These are phyloP conservation scores for Lichtheimia ornata DNA, from an alignment of 371 early-diverging fungal species.

Conservation along the genomic window DNA sequence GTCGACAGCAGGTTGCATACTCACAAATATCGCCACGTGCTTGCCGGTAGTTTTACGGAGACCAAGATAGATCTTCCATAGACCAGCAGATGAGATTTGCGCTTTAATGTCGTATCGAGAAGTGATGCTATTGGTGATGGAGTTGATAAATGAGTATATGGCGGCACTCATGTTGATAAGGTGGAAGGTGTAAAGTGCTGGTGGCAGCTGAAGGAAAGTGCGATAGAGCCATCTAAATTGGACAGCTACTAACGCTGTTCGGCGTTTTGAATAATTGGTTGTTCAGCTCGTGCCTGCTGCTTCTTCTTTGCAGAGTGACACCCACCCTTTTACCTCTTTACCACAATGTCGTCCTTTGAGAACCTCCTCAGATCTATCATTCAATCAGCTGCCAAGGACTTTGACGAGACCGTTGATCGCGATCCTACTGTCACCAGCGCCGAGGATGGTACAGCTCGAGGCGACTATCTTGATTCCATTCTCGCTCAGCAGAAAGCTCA, in stretches of 20 bases:
- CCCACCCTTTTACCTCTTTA: too few relatives aligned
- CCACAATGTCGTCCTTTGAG: constrained; percentile 19
- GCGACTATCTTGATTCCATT: constrained; percentile 24
- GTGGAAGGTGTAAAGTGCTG: too few relatives aligned
- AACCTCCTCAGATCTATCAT: constrained; percentile 24
- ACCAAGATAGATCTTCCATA: constrained; percentile 71
- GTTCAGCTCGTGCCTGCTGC: too few relatives aligned
- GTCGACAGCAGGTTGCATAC: constrained; percentile 5
- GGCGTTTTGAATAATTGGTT: too few relatives aligned
- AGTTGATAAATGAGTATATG: constrained; percentile 51
- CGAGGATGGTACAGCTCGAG: constrained; percentile 29
- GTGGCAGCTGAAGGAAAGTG: too few relatives aligned
- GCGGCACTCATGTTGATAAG: constrained; percentile 42
- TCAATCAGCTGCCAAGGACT: constrained; percentile 36
- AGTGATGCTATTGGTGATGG: constrained; percentile 50
- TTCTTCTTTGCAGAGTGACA: too few relatives aligned
- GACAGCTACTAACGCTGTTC: too few relatives aligned
- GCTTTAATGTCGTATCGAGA: constrained; percentile 51
- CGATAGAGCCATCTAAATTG: too few relatives aligned
- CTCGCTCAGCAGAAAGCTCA: constrained; percentile 25
- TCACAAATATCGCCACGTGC: constrained; percentile 66
- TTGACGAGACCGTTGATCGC: constrained; percentile 18
- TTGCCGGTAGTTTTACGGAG: constrained; percentile 62
- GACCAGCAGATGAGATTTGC: constrained; percentile 59
- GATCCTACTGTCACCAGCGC: constrained; percentile 27